Evolutionary conservation across 192 early-diverging fungal species (phyloP).

Genomic region (Coemansia sp.): DNA sequence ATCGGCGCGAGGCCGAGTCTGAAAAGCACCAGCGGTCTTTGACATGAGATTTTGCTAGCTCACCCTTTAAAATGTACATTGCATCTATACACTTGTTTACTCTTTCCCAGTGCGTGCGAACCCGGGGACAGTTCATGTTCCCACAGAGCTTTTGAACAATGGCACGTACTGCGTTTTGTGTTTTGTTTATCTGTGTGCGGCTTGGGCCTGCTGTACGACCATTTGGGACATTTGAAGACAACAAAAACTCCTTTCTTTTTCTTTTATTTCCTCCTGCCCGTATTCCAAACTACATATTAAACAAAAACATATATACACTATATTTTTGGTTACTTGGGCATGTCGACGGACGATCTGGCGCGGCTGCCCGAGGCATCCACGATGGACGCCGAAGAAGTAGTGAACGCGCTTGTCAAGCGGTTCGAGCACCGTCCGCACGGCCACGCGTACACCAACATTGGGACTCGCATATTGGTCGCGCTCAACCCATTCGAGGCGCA

Average conservation of each 20-base stretch:
- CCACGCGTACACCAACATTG: constrained; percentile 70
- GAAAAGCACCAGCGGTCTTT: constrained; percentile 22
- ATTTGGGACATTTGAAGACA: background rate
- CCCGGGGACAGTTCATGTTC: background rate
- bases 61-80: background rate
- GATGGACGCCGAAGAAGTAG: constrained; percentile 49
- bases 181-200: constrained; percentile 1
- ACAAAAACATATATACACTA: background rate
- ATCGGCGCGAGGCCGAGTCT: constrained; percentile 30
- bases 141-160: background rate
- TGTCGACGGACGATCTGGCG: constrained; percentile 42
- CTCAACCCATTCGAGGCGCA: constrained; percentile 65
- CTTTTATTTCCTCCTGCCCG: background rate
- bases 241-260: background rate
- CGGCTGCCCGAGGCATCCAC: constrained; percentile 40
- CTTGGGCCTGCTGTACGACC: background rate
- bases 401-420: constrained; percentile 46
- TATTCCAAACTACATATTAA: background rate
- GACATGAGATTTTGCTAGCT: constrained; percentile 3
- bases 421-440: constrained; percentile 50
- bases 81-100: background rate
- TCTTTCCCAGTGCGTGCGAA: background rate
- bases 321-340: constrained; percentile 14
- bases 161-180: constrained; percentile 6
- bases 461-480: constrained; percentile 66